These are phyloP conservation scores for Rubus idaeus DNA, from an alignment of 306 rosid species.

Conservation along the genomic window DNA sequence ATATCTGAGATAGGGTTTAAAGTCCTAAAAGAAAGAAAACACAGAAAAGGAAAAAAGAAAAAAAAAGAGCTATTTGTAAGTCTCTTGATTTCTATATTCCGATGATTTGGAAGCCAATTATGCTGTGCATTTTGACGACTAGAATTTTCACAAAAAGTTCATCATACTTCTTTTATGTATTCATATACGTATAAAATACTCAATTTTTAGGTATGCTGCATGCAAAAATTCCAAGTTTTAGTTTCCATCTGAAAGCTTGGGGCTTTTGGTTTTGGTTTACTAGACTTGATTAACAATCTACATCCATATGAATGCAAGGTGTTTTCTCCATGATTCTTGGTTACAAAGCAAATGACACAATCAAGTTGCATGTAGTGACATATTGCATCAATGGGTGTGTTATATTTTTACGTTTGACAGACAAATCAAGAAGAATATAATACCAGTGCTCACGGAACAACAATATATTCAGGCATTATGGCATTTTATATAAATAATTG, in stretches of 20 bases:
- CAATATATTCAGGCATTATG: slow-evolving; percentile 18
- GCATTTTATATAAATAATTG: slow-evolving; percentile 16
- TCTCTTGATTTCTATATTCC: not conserved
- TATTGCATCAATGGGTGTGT: not conserved
- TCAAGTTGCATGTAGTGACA: slow-evolving; percentile 14
- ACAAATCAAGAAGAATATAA: not conserved
- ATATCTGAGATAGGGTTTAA: not conserved
- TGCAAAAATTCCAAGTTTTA: not conserved
- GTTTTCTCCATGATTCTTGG: slow-evolving; percentile 18
- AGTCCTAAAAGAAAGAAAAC: not conserved
- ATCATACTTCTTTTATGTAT: not conserved
- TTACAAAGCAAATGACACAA: slow-evolving; percentile 17
- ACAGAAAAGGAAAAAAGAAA: not conserved
- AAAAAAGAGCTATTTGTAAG: not conserved
- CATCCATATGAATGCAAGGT: not conserved
- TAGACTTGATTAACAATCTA: not conserved
- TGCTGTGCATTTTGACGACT: not conserved
- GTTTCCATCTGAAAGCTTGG: not conserved
- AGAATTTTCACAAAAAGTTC: not conserved
- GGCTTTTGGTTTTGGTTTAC: not conserved
- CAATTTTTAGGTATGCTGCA: slow-evolving; percentile 1
- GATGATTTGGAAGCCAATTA: slow-evolving; percentile 4
- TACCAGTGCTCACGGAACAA: slow-evolving; percentile 5
- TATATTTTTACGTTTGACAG: not conserved
- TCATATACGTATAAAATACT: not conserved